These are phyloP conservation scores for Yamadazyma epiphylla DNA, from an alignment of 1,139 yeast genomes.

Conservation along the genomic window DNA sequence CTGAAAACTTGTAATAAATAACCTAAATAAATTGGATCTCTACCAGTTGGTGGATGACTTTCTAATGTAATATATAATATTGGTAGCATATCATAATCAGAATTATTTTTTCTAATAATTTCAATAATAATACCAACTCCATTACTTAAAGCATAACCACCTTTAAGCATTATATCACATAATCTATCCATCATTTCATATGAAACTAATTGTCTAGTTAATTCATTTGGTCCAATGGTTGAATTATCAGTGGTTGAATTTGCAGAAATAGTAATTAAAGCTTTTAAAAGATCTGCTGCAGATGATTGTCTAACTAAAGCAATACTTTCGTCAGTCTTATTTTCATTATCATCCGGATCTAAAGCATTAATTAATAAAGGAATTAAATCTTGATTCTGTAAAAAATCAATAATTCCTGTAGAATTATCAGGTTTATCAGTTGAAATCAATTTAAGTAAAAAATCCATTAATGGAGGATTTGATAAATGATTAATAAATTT, in stretches of 20 bases:
- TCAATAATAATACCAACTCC: slow-evolving; percentile 97
- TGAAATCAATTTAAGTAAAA: slow-evolving; percentile 68
- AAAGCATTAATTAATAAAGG: slow-evolving; percentile 56
- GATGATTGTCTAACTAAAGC: slow-evolving; percentile 36
- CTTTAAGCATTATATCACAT: slow-evolving; percentile 80
- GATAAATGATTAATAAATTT: slow-evolving; percentile 75
- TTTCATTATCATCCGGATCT: slow-evolving; percentile 26
- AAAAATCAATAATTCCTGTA: slow-evolving; percentile 71
- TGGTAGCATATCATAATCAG: slow-evolving; percentile 91
- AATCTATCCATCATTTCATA: slow-evolving; percentile 65
- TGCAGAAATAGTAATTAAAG: slow-evolving; percentile 48
- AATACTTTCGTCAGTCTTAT: slow-evolving; percentile 7
- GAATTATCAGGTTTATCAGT: slow-evolving; percentile 77
- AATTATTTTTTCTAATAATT: slow-evolving; percentile 89
- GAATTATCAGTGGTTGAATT: slow-evolving; percentile 82
- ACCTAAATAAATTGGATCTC: slow-evolving; percentile 94
- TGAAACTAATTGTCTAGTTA: slow-evolving; percentile 80
- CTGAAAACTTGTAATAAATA: slow-evolving; percentile 80
- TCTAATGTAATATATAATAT: slow-evolving; percentile 83
- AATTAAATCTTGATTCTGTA: slow-evolving; percentile 62
- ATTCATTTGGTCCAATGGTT: slow-evolving; percentile 93
- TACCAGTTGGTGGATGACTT: slow-evolving; percentile 89
- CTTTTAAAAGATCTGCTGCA: slow-evolving; percentile 48
- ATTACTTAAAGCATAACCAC: slow-evolving; percentile 89
- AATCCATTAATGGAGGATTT: slow-evolving; percentile 85